phyloP scores from a whole-genome alignment of 768 basidiomycete species.

The Rubroboletus satanas region DNA sequence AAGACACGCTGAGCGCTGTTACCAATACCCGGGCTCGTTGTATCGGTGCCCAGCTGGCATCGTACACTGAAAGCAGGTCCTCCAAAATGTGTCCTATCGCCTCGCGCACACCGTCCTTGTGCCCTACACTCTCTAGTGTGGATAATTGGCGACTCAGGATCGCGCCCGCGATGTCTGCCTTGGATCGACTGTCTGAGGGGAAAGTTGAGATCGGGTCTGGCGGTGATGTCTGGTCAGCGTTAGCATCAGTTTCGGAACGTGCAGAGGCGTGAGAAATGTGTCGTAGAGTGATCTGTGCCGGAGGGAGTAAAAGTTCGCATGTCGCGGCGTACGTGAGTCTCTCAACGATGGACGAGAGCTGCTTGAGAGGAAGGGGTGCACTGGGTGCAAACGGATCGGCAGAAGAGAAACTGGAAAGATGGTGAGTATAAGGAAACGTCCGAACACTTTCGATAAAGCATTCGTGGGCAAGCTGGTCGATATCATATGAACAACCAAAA shows the following conservation, averaged over 20 bases:
- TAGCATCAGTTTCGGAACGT: neutral
- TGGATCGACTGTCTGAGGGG: conserved; percentile 9
- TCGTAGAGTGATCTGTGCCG: conserved; percentile 48
- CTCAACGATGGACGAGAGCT: conserved; percentile 60
- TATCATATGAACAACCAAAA: neutral
- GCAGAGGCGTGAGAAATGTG: neutral
- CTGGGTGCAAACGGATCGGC: conserved; percentile 36
- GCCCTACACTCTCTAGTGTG: conserved; percentile 48
- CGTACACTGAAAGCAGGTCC: conserved; percentile 52
- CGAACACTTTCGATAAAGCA: conserved; percentile 50
- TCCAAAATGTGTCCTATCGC: conserved; percentile 42
- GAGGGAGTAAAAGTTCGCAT: conserved; percentile 59
- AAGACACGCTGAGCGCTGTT: conserved; percentile 47
- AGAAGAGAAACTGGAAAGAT: conserved; percentile 13
- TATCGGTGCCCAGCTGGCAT: conserved; percentile 46
- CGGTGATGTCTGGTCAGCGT: neutral
- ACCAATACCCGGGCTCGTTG: conserved; percentile 56
- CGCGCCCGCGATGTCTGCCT: conserved; percentile 41
- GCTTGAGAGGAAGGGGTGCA: conserved; percentile 42
- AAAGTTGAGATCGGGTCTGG: conserved; percentile 10
- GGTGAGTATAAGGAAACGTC: conserved; percentile 48
- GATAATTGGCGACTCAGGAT: conserved; percentile 62
- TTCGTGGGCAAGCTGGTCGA: conserved; percentile 53
- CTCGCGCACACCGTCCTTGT: conserved; percentile 52
- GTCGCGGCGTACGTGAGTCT: conserved; percentile 61